Conservation (phyloP, 371 early-diverging fungal genomes). For the Encephalitozoon romaleae region DNA sequence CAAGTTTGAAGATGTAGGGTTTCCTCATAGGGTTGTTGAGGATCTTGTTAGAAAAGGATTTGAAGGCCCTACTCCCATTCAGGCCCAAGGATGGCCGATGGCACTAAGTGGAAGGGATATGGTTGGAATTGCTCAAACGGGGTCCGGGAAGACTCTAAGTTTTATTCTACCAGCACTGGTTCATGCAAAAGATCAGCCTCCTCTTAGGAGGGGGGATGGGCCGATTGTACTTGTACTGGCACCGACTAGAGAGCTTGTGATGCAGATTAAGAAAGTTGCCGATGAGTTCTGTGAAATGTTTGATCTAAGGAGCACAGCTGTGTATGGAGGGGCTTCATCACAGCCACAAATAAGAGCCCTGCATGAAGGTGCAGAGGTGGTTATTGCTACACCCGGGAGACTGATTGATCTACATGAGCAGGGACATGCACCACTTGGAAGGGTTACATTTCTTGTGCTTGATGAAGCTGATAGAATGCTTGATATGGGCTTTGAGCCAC, state of each 20-base stretch:
- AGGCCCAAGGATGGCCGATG: constrained; percentile 98
- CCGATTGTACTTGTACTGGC: constrained; percentile 89
- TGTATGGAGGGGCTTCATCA: constrained; percentile 84
- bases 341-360: constrained; percentile 86
- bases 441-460: constrained; percentile 89
- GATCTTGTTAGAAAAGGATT: constrained; percentile 74
- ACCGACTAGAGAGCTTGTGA: constrained; percentile 94
- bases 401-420: constrained; percentile 79
- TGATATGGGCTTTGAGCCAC: constrained; percentile 99
- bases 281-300: constrained; percentile 62
- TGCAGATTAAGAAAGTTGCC: constrained; percentile 61
- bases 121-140: constrained; percentile 95
- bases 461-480: constrained; percentile 98
- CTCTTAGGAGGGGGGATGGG: constrained; percentile 83
- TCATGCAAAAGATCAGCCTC: constrained; percentile 89
- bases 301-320: constrained; percentile 80
- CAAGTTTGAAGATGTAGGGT: constrained; percentile 68
- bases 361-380: constrained; percentile 80
- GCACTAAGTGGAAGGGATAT: constrained; percentile 90
- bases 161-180: constrained; percentile 90
- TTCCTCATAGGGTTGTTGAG: constrained; percentile 70
- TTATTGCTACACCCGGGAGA: constrained; percentile 97
- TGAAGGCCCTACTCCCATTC: constrained; percentile 82
- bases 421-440: constrained; percentile 72
- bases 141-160: constrained; percentile 92